Evolutionary conservation across 345 rosid species (phyloP).

Genomic region (Linum lewisii): DNA sequence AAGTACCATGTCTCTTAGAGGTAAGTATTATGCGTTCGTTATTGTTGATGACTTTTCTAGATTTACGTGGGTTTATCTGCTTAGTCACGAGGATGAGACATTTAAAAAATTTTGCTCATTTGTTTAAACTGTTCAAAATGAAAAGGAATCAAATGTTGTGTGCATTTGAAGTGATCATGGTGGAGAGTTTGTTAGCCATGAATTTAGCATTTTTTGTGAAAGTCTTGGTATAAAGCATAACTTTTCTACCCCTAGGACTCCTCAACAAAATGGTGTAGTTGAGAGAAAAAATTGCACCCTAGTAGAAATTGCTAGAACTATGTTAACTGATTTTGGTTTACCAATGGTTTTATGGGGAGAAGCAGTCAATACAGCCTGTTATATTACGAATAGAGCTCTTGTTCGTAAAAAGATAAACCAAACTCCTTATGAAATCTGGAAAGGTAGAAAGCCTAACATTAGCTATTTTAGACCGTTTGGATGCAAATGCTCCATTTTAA

Average conservation of each 20-base stretch:
- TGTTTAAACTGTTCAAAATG: neutral
- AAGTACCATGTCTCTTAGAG: neutral
- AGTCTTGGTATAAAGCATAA: neutral
- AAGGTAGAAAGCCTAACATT: neutral
- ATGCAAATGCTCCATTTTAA: neutral
- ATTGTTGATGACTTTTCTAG: neutral
- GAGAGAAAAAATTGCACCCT: neutral
- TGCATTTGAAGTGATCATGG: neutral
- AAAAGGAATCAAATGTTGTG: neutral
- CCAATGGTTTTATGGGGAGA: neutral
- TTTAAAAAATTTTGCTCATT: neutral
- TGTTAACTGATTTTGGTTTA: neutral
- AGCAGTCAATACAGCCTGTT: neutral
- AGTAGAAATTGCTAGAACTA: neutral
- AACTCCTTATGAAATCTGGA: neutral
- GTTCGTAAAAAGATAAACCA: neutral
- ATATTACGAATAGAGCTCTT: neutral
- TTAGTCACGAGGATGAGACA: too few species aligned
- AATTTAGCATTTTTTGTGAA: neutral
- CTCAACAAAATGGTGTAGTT: neutral
- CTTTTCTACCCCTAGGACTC: neutral
- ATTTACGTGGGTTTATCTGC: neutral
- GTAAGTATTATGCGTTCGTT: neutral
- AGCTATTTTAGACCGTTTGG: neutral
- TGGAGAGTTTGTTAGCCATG: neutral